A percentile compares a stretch with the other conserved stretches of the same genome.
Evolutionary conservation across 805 yeast genomes (phyloP).

Genomic region (Sugiyamaella americana): DNA sequence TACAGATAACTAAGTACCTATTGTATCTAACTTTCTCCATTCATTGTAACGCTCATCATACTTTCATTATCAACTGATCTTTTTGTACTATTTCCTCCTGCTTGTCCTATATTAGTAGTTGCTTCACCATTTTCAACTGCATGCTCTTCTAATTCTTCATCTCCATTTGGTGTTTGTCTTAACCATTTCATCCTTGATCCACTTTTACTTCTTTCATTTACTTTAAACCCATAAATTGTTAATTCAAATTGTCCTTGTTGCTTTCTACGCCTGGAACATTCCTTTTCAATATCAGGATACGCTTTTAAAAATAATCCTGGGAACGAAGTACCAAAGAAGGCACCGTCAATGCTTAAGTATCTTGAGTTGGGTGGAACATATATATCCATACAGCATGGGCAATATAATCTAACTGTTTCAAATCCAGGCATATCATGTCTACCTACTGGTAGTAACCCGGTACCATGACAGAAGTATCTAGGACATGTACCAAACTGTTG

Average conservation of each 20-base stretch:
- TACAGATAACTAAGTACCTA: neutral
- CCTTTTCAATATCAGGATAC: constrained; percentile 84
- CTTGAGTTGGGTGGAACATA: constrained; percentile 85
- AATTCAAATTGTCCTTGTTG: constrained; percentile 46
- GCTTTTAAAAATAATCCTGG: constrained; percentile 87
- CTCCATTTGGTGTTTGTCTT: constrained; percentile 64
- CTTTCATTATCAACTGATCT: constrained; percentile 31
- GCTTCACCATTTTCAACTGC: constrained; percentile 4
- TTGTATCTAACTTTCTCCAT: constrained; percentile 9
- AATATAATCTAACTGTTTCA: constrained; percentile 85
- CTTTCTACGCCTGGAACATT: constrained; percentile 51
- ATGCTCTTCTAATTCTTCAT: constrained; percentile 41
- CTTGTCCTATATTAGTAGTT: constrained; percentile 1
- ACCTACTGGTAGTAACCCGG: constrained; percentile 88
- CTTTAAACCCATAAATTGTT: constrained; percentile 80
- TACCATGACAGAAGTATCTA: constrained; percentile 80
- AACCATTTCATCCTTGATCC: constrained; percentile 98
- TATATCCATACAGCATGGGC: constrained; percentile 91
- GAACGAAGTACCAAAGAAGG: constrained; percentile 93
- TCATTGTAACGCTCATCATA: constrained; percentile 18
- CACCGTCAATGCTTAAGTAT: constrained; percentile 87
- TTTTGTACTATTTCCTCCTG: neutral
- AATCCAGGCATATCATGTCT: constrained; percentile 84
- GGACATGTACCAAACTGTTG: constrained; percentile 91
- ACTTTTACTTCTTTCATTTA: constrained; percentile 63